Conservation (phyloP, 192 early-diverging fungal genomes). For the Cladochytrium replicatum region DNA sequence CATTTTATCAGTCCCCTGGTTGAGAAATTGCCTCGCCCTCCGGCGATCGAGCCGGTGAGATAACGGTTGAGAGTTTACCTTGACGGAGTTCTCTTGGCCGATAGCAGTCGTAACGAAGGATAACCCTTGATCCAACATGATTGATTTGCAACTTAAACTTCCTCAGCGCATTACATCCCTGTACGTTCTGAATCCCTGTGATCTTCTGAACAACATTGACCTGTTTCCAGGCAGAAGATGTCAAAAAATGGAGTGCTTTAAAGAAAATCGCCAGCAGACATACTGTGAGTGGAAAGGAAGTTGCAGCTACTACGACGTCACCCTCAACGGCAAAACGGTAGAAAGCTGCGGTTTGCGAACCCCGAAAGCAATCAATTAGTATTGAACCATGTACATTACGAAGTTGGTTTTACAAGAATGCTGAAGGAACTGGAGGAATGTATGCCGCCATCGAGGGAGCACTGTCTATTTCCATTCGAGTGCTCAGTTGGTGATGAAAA, state of each 20-base stretch:
- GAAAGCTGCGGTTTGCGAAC: slow-evolving; percentile 3
- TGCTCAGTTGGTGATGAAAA: slow-evolving; percentile 21
- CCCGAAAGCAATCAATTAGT: background rate
- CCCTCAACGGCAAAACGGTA: background rate
- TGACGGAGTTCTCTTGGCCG: slow-evolving; percentile 5
- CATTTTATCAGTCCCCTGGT: no score
- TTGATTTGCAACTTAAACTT: background rate
- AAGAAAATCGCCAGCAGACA: background rate
- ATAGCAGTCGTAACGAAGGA: slow-evolving; percentile 4
- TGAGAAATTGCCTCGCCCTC: slow-evolving; percentile 1
- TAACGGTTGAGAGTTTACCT: slow-evolving; percentile 5
- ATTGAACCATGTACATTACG: background rate
- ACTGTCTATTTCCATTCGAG: slow-evolving; percentile 17
- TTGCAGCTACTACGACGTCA: slow-evolving; percentile 15
- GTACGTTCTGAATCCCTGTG: background rate
- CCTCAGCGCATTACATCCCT: slow-evolving; percentile 20
- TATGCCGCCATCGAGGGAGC: slow-evolving; percentile 7
- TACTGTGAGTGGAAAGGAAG: slow-evolving; percentile 21
- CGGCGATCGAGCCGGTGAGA: slow-evolving; percentile 3
- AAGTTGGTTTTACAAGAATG: slow-evolving; percentile 16
- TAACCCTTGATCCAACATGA: background rate
- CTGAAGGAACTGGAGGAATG: background rate
- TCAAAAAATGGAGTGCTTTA: slow-evolving; percentile 4
- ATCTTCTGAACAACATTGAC: background rate
- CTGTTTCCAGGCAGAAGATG: slow-evolving; percentile 4